Conservation (phyloP, 495 filamentous ascomycete species). For the Talaromyces adpressus region DNA sequence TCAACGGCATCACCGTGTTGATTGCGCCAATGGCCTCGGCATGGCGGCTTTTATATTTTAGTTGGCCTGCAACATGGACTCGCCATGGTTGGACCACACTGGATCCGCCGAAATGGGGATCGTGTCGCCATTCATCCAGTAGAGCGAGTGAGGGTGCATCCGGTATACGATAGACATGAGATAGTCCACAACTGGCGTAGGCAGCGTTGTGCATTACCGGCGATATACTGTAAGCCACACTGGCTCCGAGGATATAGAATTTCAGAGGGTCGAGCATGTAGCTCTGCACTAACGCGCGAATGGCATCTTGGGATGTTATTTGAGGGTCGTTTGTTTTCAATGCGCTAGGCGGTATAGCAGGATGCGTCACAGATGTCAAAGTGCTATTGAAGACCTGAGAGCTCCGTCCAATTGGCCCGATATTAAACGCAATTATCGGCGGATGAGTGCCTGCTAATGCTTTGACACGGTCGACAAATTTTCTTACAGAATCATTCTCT, state of each 20-base stretch:
- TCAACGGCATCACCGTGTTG: slow-evolving; percentile 73
- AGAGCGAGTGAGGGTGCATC: slow-evolving; percentile 56
- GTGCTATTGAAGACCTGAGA: slow-evolving; percentile 63
- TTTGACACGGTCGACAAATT: slow-evolving; percentile 44
- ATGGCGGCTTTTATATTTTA: slow-evolving; percentile 65
- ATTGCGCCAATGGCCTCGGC: slow-evolving; percentile 75
- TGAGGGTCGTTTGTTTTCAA: slow-evolving; percentile 30
- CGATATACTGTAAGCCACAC: slow-evolving; percentile 67
- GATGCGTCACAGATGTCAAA: slow-evolving; percentile 63
- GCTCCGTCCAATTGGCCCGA: slow-evolving; percentile 58
- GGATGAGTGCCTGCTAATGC: slow-evolving; percentile 32
- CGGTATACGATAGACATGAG: slow-evolving; percentile 61
- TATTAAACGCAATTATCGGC: slow-evolving; percentile 65
- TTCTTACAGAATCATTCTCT: slow-evolving; percentile 50
- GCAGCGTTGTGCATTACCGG: slow-evolving; percentile 78
- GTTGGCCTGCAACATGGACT: slow-evolving; percentile 58
- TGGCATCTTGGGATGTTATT: slow-evolving; percentile 51
- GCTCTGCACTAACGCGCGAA: slow-evolving; percentile 45
- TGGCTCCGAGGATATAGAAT: slow-evolving; percentile 69
- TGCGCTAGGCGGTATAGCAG: slow-evolving; percentile 40
- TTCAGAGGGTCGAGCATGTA: slow-evolving; percentile 59
- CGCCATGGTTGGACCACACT: slow-evolving; percentile 72
- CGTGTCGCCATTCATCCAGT: slow-evolving; percentile 53
- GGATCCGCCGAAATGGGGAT: slow-evolving; percentile 65
- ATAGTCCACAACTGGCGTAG: slow-evolving; percentile 63